phyloP scores from a whole-genome alignment of 129 eudicot species.

The Logfia minima region DNA sequence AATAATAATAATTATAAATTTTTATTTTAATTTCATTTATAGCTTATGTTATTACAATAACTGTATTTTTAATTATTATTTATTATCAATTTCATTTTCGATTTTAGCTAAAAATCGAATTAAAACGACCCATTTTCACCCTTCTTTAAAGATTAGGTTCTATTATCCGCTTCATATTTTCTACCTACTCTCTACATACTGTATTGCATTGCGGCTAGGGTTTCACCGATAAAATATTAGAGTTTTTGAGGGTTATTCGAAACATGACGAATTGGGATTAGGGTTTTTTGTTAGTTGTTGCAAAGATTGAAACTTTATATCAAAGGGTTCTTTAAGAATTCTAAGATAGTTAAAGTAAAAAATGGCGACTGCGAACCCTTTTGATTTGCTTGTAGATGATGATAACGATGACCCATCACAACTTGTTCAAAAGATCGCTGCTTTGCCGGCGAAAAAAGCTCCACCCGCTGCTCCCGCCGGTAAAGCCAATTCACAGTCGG shows the following conservation, averaged over 20 bases:
- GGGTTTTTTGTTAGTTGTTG: not conserved
- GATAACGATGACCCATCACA: slow-evolving; percentile 73
- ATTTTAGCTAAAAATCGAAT: too few relatives aligned
- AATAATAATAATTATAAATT: too few relatives aligned
- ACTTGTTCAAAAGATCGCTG: slow-evolving; percentile 58
- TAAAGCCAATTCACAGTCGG: slow-evolving; percentile 39
- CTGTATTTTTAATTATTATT: too few relatives aligned
- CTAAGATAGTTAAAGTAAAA: not conserved
- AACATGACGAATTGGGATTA: slow-evolving; percentile 23
- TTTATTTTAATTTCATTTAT: too few relatives aligned
- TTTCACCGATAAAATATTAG: slow-evolving; percentile 29
- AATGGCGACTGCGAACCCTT: slow-evolving; percentile 88
- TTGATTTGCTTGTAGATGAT: slow-evolving; percentile 87
- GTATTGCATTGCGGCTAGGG: slow-evolving; percentile 62
- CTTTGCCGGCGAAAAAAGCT: slow-evolving; percentile 47
- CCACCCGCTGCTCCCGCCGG: slow-evolving; percentile 38
- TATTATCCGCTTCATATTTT: slow-evolving; percentile 13
- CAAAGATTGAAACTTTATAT: slow-evolving; percentile 32
- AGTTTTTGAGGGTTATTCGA: slow-evolving; percentile 28
- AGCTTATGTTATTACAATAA: too few relatives aligned
- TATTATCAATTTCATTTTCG: too few relatives aligned
- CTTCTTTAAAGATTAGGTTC: slow-evolving; percentile 37
- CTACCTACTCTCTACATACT: slow-evolving; percentile 23
- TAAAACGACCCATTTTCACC: too few relatives aligned
- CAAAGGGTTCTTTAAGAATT: slow-evolving; percentile 17